Evolutionary conservation across 1,139 yeast genomes (phyloP), one percentile per base, ranked within the genome.

Genomic region (Geotrichum cucujoidarum): DNA sequence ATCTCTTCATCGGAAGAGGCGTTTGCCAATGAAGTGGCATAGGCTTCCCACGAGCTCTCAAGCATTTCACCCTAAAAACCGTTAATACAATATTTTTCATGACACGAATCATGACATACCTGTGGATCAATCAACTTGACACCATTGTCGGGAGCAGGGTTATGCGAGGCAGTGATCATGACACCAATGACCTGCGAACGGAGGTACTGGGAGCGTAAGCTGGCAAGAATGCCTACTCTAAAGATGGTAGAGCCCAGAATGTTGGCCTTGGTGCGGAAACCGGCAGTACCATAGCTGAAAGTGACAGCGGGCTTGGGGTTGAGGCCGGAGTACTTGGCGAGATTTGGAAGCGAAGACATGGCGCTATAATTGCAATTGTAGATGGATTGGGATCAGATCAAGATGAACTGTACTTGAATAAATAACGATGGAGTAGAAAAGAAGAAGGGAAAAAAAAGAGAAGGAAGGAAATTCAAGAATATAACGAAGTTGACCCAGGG

Each of bases 81-180:
- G 11, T 22, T 8, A 27, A 21, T 16, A 16, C 27, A 31, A 21
- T 13, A 10, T 11, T 14, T 37, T 37, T 37, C 21, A 13, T 18
- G 25, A 14, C 10, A n/a, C 17, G 14, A 20, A 17, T 31, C 16
- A 33, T 29, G 7, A 40, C 52, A 8, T 47, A 58, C 59, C 38
- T 61, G 69, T 0, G 98, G 97, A 59, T 92, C 98, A 34, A 90
- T 89, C 21, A 92, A 74, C 68, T 92, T 92, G 50, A 92, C 95
- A n/a, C 98, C 98, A 59, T 92, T 92, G 62, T 92, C 98, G 45
- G 73, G 74, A 0, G 97, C 95, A 0, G 97, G 97, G 60, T 92
- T 92, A 65, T 92, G 98, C 1, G 96, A 87, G 0, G 98, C 98
- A 1, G 98, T 94, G 59, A 94, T 81, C 97, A 94, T 92, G 10